A percentile compares a stretch with the other conserved stretches of the same genome.
Evolutionary conservation across 2,329 filamentous ascomycete species (phyloP).

Genomic region (Alternaria sp.): DNA sequence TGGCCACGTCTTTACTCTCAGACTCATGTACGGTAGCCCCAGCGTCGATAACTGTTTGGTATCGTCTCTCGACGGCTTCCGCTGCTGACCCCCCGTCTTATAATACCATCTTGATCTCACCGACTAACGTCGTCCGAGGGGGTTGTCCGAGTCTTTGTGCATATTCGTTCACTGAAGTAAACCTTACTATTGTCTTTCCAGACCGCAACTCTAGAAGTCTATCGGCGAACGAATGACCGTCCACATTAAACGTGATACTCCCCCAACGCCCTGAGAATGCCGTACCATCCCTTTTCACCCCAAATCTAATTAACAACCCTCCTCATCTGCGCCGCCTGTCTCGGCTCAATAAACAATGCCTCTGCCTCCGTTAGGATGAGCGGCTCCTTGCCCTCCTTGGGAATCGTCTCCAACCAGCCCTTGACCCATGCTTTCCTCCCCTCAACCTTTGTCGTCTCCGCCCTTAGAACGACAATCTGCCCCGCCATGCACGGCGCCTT

Average conservation of each 20-base stretch:
- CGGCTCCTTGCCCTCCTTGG: slow-evolving; percentile 62
- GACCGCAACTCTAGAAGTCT: neutral
- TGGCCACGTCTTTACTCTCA: no score
- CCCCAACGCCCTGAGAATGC: slow-evolving; percentile 5
- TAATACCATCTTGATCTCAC: no score
- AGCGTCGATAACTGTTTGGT: no score
- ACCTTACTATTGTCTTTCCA: neutral
- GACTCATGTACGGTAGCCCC: no score
- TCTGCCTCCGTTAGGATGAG: slow-evolving; percentile 82
- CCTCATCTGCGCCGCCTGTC: slow-evolving; percentile 68
- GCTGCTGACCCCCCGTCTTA: no score
- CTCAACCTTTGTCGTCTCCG: slow-evolving; percentile 84
- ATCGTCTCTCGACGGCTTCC: no score
- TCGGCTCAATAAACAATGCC: slow-evolving; percentile 89
- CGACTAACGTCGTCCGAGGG: no score
- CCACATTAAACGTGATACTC: neutral
- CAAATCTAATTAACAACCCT: slow-evolving; percentile 35
- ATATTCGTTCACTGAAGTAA: no score
- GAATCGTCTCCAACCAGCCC: slow-evolving; percentile 82
- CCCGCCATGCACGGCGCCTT: slow-evolving; percentile 79
- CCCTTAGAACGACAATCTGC: slow-evolving; percentile 79
- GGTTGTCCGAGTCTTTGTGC: no score
- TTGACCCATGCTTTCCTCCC: slow-evolving; percentile 95
- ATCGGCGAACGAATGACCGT: neutral
- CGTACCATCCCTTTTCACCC: neutral